phyloP scores from a whole-genome alignment of 108 stramenopile genomes.

The Cyclostephanos tholiformis region DNA sequence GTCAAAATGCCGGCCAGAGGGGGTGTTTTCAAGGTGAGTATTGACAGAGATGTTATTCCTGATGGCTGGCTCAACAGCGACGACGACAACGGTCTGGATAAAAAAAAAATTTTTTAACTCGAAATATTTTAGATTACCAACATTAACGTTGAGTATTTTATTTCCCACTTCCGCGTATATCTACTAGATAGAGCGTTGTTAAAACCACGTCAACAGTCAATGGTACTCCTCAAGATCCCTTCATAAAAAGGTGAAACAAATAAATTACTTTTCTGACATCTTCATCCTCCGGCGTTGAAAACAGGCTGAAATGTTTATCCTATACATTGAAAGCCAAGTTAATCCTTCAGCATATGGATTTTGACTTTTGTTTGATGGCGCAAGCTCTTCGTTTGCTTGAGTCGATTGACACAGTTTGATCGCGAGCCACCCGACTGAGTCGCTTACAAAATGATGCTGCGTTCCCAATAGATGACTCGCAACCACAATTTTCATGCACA shows the following conservation, averaged over 20 bases:
- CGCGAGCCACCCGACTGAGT: slow-evolving; percentile 49
- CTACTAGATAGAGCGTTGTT: no score
- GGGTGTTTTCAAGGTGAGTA: slow-evolving; percentile 67
- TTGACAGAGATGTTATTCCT: slow-evolving; percentile 59
- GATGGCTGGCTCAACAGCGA: slow-evolving; percentile 56
- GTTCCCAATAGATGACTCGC: slow-evolving; percentile 37
- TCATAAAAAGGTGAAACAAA: no score
- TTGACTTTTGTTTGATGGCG: slow-evolving; percentile 4
- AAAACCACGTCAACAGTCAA: no score
- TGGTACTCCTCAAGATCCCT: no score
- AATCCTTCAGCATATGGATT: slow-evolving; percentile 14
- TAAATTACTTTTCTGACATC: no score
- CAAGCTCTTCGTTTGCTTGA: neutral
- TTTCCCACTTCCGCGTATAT: no score
- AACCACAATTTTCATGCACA: slow-evolving; percentile 39
- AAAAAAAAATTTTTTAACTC: no score
- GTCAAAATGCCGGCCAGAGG: slow-evolving; percentile 52
- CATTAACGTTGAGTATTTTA: no score
- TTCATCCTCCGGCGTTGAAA: slow-evolving; percentile 11
- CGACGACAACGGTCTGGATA: neutral
- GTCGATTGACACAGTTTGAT: slow-evolving; percentile 29
- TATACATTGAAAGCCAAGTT: slow-evolving; percentile 28
- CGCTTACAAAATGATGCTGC: slow-evolving; percentile 28
- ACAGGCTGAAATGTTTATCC: slow-evolving; percentile 19
- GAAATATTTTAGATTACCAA: no score